Percentiles rank a stretch among this genome's conserved stretches.
Evolutionary conservation across 2,329 filamentous ascomycete genomes (phyloP).

Genomic region (Trichoderma pleuroti): DNA sequence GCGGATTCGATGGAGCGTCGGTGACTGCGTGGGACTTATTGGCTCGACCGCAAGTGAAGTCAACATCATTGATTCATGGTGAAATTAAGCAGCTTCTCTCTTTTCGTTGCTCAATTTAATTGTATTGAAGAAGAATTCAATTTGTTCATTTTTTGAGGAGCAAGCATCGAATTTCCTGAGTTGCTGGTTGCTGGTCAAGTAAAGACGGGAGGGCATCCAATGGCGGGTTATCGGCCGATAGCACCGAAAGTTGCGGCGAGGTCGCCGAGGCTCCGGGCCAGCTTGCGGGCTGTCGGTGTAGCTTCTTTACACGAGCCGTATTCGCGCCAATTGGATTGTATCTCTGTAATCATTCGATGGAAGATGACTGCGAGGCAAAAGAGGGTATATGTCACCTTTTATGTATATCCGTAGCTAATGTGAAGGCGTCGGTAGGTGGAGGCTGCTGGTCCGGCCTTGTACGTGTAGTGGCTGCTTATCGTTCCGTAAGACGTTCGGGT

Average conservation of each 20-base stretch:
- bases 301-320: neutral
- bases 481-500: rapidly evolving
- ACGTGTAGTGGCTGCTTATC: neutral
- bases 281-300: neutral
- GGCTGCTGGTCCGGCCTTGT: neutral
- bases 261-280: neutral
- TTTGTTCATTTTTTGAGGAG: neutral
- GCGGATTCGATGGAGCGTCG: neutral
- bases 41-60: neutral
- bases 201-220: neutral
- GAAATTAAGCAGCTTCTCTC: neutral
- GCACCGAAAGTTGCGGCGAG: neutral
- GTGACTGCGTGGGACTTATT: neutral
- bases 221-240: neutral
- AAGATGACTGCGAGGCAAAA: neutral
- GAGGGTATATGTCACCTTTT: neutral
- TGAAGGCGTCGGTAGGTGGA: neutral
- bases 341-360: neutral
- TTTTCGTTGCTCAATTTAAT: neutral
- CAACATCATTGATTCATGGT: too few relatives aligned
- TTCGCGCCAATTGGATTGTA: neutral
- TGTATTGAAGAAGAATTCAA: neutral
- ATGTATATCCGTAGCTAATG: neutral
- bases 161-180: neutral
- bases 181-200: too few relatives aligned